Evolutionary conservation across 2,329 filamentous ascomycete genomes (phyloP).

Genomic region (Neonectria ditissima): DNA sequence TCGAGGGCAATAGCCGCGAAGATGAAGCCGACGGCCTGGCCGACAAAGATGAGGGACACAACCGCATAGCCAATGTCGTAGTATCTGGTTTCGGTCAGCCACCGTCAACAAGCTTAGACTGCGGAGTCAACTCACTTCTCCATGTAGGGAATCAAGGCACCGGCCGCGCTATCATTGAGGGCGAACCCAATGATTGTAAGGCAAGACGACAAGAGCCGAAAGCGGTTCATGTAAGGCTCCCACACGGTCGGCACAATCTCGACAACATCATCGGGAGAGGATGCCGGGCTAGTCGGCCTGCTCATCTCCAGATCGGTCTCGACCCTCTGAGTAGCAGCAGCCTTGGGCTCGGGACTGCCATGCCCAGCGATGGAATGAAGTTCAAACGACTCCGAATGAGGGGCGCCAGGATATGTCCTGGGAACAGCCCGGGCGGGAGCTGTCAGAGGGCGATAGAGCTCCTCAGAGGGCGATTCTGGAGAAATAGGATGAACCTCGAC

Average conservation of each 20-base stretch:
- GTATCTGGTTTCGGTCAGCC: constrained; percentile 54
- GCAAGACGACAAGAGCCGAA: constrained; percentile 73
- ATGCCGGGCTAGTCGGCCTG: constrained; percentile 59
- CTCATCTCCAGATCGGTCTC: constrained; percentile 63
- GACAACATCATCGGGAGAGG: constrained; percentile 53
- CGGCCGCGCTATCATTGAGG: constrained; percentile 79
- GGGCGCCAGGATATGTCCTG: constrained; percentile 54
- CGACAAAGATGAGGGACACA: constrained; percentile 85
- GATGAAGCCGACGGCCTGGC: constrained; percentile 82
- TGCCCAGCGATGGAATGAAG: constrained; percentile 40
- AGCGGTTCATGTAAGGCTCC: constrained; percentile 76
- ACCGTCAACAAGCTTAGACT: neutral
- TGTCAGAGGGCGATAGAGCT: constrained; percentile 40
- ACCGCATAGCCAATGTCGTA: constrained; percentile 82
- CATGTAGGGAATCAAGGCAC: constrained; percentile 85
- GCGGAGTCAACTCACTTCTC: constrained; percentile 61
- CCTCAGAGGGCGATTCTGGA: constrained; percentile 32
- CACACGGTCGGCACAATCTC: constrained; percentile 68
- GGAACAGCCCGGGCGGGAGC: constrained; percentile 53
- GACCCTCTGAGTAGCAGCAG: constrained; percentile 13
- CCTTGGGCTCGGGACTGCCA: constrained; percentile 24
- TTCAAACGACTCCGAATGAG: constrained; percentile 49
- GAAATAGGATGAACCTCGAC: constrained; percentile 48
- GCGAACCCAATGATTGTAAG: constrained; percentile 76
- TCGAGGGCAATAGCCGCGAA: constrained; percentile 78